A percentile compares a stretch with the other conserved stretches of the same genome.
Conservation (phyloP, 768 basidiomycete genomes). For the Sarcomyxa edulis region DNA sequence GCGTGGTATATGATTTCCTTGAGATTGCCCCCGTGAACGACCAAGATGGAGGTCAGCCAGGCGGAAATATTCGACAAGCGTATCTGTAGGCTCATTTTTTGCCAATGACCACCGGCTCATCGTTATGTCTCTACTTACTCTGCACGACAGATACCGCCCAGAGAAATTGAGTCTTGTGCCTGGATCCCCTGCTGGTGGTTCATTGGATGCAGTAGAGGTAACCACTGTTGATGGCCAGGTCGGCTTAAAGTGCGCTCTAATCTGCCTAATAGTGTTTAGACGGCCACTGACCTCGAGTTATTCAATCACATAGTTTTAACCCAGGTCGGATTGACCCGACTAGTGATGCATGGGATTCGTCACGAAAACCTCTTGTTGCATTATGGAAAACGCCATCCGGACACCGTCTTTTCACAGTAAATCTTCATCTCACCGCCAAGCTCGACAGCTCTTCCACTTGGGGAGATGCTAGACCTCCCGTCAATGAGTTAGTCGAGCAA, state of each 20-base stretch:
- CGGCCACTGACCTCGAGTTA: too few species aligned
- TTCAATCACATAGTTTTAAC: constrained; percentile 48
- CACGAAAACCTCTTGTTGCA: constrained; percentile 57
- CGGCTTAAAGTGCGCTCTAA: neutral
- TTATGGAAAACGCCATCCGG: constrained; percentile 45
- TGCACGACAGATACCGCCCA: constrained; percentile 33
- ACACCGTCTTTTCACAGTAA: constrained; percentile 48
- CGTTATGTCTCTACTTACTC: neutral
- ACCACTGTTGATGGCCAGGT: constrained; percentile 7
- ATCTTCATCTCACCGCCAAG: constrained; percentile 57
- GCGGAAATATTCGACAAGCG: constrained; percentile 59
- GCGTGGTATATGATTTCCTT: constrained; percentile 43
- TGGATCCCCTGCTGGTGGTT: constrained; percentile 40
- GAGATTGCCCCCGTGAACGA: constrained; percentile 47
- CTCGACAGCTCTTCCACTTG: constrained; percentile 48
- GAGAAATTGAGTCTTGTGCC: constrained; percentile 43
- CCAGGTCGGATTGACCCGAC: constrained; percentile 59
- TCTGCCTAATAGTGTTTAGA: neutral
- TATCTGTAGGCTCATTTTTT: constrained; percentile 36
- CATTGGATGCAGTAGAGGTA: constrained; percentile 38
- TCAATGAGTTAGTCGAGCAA: constrained; percentile 44
- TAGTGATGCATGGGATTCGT: constrained; percentile 47
- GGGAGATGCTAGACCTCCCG: constrained; percentile 54
- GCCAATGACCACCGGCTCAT: neutral
- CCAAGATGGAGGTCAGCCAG: constrained; percentile 55